Base-by-base conservation (phyloP, 164 flowering plant genomes). In the Malania oleifera region DNA sequence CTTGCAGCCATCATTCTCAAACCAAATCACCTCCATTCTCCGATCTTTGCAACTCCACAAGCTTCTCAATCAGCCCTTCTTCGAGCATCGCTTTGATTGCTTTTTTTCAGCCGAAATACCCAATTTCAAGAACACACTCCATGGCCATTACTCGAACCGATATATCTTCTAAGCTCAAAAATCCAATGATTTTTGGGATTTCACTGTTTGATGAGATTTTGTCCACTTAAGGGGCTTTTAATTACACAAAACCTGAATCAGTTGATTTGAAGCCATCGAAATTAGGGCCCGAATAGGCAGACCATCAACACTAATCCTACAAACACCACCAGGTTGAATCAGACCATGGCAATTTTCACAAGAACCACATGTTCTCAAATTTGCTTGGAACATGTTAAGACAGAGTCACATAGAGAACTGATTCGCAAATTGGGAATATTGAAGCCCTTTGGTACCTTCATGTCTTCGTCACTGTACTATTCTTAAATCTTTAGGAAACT, bases 301-400 rank as follows among this genome's bases (percentile, higher is more conserved):
- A 35, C 71, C 71, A 73, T 73, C 34, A 65, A 22, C 26, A 69
- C 77, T 18, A 61, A 27, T 3, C 77, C 77, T 17, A 70, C 71
- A 35, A 70, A 73, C 28, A 73, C 77, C 35, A 61, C 44, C 50
- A 40, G 55, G n/a, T 73, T 73, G 65, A 73, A 69, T 8, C 37
- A 20, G 28, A 59, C 65, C 31, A 73, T 22, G 20, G 64, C 58
- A 4, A 29, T 55, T 7, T 69, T 54, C 1, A 23, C 61, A 9
- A 26, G 22, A 19, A 61, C 73, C 6, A 55, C 41, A 1, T 53
- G 39, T 6, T 69, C 76, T 25, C 44, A 14, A 11, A 69, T 23
- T 9, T 52, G 19, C 7, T 8, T 52, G 19, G 67, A 52, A 35
- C 63, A 56, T 1, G 14, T 18, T n/a, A n/a, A n/a, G n/a, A n/a